These are phyloP conservation scores for Russula virescens DNA, from an alignment of 768 basidiomycete species.

Conservation along the genomic window DNA sequence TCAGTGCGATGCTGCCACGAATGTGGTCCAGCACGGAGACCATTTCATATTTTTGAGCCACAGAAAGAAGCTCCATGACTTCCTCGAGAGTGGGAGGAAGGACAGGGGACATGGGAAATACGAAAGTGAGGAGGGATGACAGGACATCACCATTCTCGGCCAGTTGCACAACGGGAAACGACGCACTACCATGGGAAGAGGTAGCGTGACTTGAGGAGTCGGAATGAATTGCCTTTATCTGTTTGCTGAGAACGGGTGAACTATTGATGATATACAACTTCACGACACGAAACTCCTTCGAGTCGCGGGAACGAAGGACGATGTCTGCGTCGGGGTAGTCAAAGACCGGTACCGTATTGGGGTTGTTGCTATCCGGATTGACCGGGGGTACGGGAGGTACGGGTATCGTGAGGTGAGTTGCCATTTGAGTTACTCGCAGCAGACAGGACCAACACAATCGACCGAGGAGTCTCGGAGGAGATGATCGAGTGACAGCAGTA, in stretches of 20 bases:
- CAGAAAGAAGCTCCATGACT: conserved; percentile 5
- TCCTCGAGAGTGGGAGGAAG: background rate
- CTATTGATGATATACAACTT: background rate
- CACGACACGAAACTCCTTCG: background rate
- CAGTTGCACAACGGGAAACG: background rate
- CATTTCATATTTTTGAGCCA: conserved; percentile 8
- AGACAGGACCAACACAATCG: too few relatives aligned
- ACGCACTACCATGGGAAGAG: background rate
- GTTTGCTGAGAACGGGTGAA: conserved; percentile 30
- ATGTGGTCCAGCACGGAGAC: background rate
- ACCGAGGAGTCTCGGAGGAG: too few relatives aligned
- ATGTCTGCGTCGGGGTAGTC: conserved; percentile 7
- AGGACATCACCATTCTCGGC: background rate
- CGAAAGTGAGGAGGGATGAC: background rate
- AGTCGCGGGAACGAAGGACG: background rate
- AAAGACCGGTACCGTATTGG: too few relatives aligned
- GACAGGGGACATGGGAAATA: background rate
- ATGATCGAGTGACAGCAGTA: too few relatives aligned
- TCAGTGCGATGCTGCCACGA: background rate
- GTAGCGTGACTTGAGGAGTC: background rate
- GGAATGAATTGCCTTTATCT: conserved; percentile 19
- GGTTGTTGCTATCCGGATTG: too few relatives aligned
- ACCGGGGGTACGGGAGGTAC: too few relatives aligned
- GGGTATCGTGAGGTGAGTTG: too few relatives aligned
- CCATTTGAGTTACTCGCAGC: too few relatives aligned